Conservation (phyloP, 805 yeast genomes). For the Pichia ethanolica region DNA sequence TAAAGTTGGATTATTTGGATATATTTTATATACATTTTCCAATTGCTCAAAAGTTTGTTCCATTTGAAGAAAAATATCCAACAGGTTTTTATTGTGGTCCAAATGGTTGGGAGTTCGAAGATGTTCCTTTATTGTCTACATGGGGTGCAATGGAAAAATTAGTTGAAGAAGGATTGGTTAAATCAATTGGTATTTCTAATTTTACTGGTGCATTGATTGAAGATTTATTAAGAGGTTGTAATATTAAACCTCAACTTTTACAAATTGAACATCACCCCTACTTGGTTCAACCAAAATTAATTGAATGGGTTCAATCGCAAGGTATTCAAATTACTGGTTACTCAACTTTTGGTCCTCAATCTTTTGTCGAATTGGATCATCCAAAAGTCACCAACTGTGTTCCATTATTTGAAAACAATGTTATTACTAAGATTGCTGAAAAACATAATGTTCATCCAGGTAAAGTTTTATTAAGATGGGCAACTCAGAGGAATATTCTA, state of each 20-base stretch:
- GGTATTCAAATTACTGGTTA: conserved; percentile 68
- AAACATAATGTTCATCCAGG: conserved; percentile 50
- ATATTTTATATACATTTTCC: conserved; percentile 88
- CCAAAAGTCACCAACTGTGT: conserved; percentile 45
- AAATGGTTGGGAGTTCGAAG: conserved; percentile 42
- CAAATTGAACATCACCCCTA: conserved; percentile 93
- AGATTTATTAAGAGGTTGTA: conserved; percentile 63
- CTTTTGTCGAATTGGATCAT: conserved; percentile 60
- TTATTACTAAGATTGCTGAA: conserved; percentile 46
- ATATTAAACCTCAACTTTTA: conserved; percentile 67
- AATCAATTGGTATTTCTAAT: conserved; percentile 79
- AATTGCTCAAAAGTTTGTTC: conserved; percentile 75
- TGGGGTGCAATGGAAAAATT: conserved; percentile 71
- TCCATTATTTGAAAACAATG: conserved; percentile 50
- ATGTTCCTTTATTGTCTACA: conserved; percentile 66
- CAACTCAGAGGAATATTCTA: conserved; percentile 69
- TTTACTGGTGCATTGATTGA: conserved; percentile 60
- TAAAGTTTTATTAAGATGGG: conserved; percentile 75
- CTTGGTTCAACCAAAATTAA: conserved; percentile 62
- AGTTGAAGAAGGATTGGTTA: conserved; percentile 48
- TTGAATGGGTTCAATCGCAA: conserved; percentile 49
- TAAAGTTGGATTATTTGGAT: conserved; percentile 74
- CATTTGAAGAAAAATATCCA: conserved; percentile 72
- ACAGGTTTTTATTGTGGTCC: conserved; percentile 64
- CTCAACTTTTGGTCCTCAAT: conserved; percentile 81